These are phyloP conservation scores for Xylaria flabelliformis DNA, from an alignment of 495 filamentous ascomycete genomes.

Conservation along the genomic window DNA sequence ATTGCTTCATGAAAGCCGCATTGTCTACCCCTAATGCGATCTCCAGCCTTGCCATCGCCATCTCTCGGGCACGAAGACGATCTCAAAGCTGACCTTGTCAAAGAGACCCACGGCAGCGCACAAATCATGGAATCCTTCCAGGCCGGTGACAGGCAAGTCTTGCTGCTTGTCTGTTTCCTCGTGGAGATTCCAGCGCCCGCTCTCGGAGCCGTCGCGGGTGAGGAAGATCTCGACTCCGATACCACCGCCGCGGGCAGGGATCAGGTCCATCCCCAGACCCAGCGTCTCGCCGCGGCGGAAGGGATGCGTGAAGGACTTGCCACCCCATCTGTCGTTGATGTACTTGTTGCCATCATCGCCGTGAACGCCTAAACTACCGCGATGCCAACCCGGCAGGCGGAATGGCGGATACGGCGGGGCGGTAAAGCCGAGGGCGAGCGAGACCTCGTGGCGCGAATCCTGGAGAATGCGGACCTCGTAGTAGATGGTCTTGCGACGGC, in stretches of 20 bases:
- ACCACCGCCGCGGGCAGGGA: slow-evolving; percentile 37
- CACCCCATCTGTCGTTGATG: slow-evolving; percentile 86
- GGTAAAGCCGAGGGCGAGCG: slow-evolving; percentile 77
- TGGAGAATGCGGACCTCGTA: slow-evolving; percentile 72
- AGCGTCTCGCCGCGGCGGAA: slow-evolving; percentile 55
- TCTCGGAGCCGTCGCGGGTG: slow-evolving; percentile 69
- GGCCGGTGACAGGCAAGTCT: slow-evolving; percentile 68
- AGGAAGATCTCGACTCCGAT: slow-evolving; percentile 75
- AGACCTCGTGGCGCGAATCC: slow-evolving; percentile 57
- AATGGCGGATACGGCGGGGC: slow-evolving; percentile 87
- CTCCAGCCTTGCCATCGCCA: slow-evolving; percentile 47
- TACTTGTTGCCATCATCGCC: slow-evolving; percentile 89
- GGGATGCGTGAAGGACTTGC: slow-evolving; percentile 68
- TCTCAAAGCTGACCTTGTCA: slow-evolving; percentile 73
- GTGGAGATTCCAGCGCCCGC: slow-evolving; percentile 79
- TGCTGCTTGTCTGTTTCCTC: slow-evolving; percentile 76
- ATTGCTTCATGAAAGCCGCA: neutral
- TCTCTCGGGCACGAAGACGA: slow-evolving; percentile 63
- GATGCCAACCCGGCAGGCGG: slow-evolving; percentile 90
- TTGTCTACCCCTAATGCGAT: neutral
- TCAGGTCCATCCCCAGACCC: slow-evolving; percentile 73
- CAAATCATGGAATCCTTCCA: slow-evolving; percentile 82
- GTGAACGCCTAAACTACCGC: slow-evolving; percentile 84
- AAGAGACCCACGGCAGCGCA: slow-evolving; percentile 81
- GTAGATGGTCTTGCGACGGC: slow-evolving; percentile 69